Evolutionary conservation across 345 rosid species (phyloP), one percentile per base, ranked within the genome.

Genomic region (Nasturtium officinale): DNA sequence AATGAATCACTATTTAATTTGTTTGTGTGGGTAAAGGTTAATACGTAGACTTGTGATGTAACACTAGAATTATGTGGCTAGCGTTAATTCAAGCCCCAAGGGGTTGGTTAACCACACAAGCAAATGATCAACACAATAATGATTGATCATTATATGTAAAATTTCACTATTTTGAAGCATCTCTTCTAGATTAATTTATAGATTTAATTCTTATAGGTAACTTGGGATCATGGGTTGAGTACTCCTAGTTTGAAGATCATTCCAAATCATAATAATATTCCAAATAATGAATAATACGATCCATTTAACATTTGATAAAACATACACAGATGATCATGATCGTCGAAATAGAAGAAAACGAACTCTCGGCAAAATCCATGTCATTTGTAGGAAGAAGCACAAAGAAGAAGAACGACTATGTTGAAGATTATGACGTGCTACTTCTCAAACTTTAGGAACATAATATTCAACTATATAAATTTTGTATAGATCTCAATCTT

Each of bases 71-170:
- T 47, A 48, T 71, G 51, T 60, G 59, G 60, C 7, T 48, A 26
- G 12, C 17, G 60, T 60, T 60, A 25, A 9, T 33, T 70, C 48
- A 33, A 60, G 20, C 20, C 18, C 13, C 32, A 23, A 60, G 21
- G 38, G 40, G 37, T 71, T 71, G 67, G 48, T 38, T 38, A 38
- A 25, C 65, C 32, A 60, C 50, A 60, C 50, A 60, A 60, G 65
- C 50, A 23, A 60, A 60, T 37, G 46, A 38, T 60, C 65, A 60
- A 37, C 11, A 33, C 6, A 6, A 29, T 17, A 17, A 58, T 18
- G 28, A 58, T 35, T 58, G 28, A 35, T 58, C 45, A 17, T 37
- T 37, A 10, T 20, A 60, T 12, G 12, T 59, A 35, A 2, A 38
- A 7, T 21, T 55, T 21, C 3, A 58, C 16, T 58, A 21, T 38